Percentiles rank a stretch among this genome's conserved stretches.
phyloP scores from a whole-genome alignment of 2,329 filamentous ascomycete species.

The Pyrenochaeta sp. region DNA sequence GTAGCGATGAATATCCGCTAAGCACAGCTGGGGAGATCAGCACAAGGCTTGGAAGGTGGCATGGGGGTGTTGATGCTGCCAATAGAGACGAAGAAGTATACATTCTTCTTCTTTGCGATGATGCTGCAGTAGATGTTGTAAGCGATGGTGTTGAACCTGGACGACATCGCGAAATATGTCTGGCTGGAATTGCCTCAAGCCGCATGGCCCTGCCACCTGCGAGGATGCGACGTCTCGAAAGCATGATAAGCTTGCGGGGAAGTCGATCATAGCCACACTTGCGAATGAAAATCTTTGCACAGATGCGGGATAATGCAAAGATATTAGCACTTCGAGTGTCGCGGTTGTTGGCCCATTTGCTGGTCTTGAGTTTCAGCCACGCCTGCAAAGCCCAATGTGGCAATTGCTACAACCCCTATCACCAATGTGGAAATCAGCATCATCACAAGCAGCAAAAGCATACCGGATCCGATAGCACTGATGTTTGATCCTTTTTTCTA shows the following conservation, averaged over 20 bases:
- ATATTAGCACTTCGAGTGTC: not conserved
- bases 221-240: too few species aligned
- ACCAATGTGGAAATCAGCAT: not conserved
- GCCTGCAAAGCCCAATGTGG: conserved; percentile 3
- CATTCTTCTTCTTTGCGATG: too few species aligned
- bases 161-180: too few species aligned
- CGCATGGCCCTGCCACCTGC: too few species aligned
- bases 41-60: conserved; percentile 9
- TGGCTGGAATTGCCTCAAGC: too few species aligned
- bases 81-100: too few species aligned
- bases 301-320: too few species aligned
- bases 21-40: conserved; percentile 6
- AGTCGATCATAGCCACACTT: too few species aligned
- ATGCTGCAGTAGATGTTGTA: too few species aligned
- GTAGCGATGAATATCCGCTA: conserved; percentile 5
- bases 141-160: too few species aligned
- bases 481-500: not conserved
- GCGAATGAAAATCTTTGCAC: too few species aligned
- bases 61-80: conserved; percentile 1
- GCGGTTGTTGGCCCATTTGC: not conserved
- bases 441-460: not conserved
- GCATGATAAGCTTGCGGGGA: too few species aligned
- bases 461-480: conserved; percentile 1
- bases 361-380: not conserved
- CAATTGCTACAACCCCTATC: not conserved